Evolutionary conservation across 495 filamentous ascomycete genomes (phyloP).

Genomic region (Platismatia glauca): DNA sequence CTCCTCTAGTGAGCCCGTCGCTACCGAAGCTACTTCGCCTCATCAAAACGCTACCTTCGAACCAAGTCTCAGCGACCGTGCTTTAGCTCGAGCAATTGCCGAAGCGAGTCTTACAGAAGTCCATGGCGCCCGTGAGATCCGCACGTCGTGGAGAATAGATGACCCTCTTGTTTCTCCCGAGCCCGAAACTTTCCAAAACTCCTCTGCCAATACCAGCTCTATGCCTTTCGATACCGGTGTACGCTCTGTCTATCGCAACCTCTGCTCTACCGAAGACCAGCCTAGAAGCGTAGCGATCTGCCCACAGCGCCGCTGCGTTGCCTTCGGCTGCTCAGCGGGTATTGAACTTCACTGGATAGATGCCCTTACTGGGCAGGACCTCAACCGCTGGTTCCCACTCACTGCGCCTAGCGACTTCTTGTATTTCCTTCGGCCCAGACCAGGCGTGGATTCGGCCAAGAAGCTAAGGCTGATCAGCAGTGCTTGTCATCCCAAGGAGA

Average conservation of each 20-base stretch:
- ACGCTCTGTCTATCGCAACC: constrained; percentile 42
- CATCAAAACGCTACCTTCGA: not conserved
- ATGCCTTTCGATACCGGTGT: constrained; percentile 13
- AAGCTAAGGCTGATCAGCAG: constrained; percentile 63
- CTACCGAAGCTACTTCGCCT: not conserved
- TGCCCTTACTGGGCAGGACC: constrained; percentile 47
- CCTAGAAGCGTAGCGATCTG: constrained; percentile 62
- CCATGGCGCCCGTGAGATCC: not conserved
- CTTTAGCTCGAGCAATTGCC: not conserved
- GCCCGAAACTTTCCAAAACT: not conserved
- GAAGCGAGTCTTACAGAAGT: constrained; percentile 8
- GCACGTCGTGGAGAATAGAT: constrained; percentile 5
- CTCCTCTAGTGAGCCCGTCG: not conserved
- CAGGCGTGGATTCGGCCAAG: constrained; percentile 41
- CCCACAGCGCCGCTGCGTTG: constrained; percentile 57
- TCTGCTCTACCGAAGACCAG: constrained; percentile 58
- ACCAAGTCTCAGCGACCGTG: not conserved
- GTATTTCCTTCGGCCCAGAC: constrained; percentile 54
- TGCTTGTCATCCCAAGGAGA: constrained; percentile 39
- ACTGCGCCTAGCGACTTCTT: constrained; percentile 57
- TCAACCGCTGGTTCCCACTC: constrained; percentile 58
- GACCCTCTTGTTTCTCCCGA: not conserved
- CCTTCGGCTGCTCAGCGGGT: constrained; percentile 59
- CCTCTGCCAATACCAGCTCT: not conserved
- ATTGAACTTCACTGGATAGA: constrained; percentile 70